Base-by-base conservation (phyloP, 148 eudicot genomes). In the Limonium bicolor region DNA sequence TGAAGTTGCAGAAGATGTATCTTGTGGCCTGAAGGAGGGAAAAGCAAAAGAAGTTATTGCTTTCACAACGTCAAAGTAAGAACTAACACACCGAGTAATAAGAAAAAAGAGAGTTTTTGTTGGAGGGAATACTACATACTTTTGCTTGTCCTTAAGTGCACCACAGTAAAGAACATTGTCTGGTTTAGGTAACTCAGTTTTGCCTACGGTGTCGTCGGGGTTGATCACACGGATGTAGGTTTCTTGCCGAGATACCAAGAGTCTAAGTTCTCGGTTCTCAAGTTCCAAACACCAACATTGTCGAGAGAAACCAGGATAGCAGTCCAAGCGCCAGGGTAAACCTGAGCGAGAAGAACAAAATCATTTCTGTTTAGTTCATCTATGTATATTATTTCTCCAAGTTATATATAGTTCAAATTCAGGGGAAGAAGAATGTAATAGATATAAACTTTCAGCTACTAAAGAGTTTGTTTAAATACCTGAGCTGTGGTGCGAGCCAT, bases 161-260 rank as follows among this genome's bases (percentile, higher is more conserved):
- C 99, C 99, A 41, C 99, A 90, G 63, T 40, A 90, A 3, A 85
- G 94, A 46, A 67, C 80, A 50, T 85, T 90, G 6, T 71, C 82
- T 1, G 95, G 99, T 32, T 55, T 58, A 27, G 94, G 74, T 19
- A 80, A 47, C 74, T 85, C 95, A 2, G 87, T 78, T 67, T 81
- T 77, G 80, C 63, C 63, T 41, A 27, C 67, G 10, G 56, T 26
- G 16, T 43, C 46, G 73, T 84, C 99, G 5, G 82, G 78, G 62
- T 90, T 90, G 40, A 78, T 60, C 15, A 90, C 78, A 62, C 71
- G 66, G 50, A 90, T 50, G 33, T 90, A 90, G 11, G 99, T 90
- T 59, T 90, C 99, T 90, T 85, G 33, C 99, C 99, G 9, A 85
- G 99, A 46, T 78, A 85, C 99, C 99, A 90, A 5, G 95, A 61